phyloP scores from a whole-genome alignment of 2,329 filamentous ascomycete species.

The Fusarium liriodendri region DNA sequence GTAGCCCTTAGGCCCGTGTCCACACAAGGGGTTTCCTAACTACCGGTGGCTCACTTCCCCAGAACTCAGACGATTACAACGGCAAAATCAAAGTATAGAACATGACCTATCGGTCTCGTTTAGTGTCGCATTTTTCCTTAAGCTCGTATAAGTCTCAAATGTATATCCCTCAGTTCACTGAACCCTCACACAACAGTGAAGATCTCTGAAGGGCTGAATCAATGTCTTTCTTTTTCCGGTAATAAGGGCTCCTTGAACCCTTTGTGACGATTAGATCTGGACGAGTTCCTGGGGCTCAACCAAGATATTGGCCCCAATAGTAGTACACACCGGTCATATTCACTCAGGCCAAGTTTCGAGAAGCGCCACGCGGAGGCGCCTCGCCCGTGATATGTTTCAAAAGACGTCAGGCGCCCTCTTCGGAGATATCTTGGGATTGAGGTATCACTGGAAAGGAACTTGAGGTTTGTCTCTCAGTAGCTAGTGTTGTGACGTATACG shows the following conservation, averaged over 20 bases:
- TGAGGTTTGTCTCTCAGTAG: slow-evolving; percentile 75
- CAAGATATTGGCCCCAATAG: not conserved
- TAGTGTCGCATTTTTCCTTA: slow-evolving; percentile 63
- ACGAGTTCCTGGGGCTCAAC: not conserved
- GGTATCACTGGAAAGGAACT: slow-evolving; percentile 77
- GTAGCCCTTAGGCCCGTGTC: slow-evolving; percentile 69
- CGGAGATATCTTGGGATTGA: slow-evolving; percentile 78
- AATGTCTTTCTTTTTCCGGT: not conserved
- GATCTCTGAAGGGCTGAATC: not conserved
- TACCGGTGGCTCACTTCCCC: slow-evolving; percentile 62
- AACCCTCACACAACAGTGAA: slow-evolving; percentile 81
- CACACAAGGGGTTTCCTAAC: slow-evolving; percentile 67
- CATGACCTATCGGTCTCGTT: slow-evolving; percentile 48
- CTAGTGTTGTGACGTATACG: slow-evolving; percentile 56
- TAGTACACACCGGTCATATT: slow-evolving; percentile 71
- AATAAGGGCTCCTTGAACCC: too few species aligned
- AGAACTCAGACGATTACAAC: slow-evolving; percentile 76
- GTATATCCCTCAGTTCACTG: slow-evolving; percentile 90
- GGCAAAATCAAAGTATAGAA: slow-evolving; percentile 73
- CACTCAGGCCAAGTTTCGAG: slow-evolving; percentile 52
- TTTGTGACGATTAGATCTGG: not conserved
- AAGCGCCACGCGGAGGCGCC: slow-evolving; percentile 45
- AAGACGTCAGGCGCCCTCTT: slow-evolving; percentile 72
- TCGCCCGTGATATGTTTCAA: slow-evolving; percentile 47
- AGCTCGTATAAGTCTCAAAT: slow-evolving; percentile 75